phyloP scores from a whole-genome alignment of 257 asterid species.

The Capsicum chinense region DNA sequence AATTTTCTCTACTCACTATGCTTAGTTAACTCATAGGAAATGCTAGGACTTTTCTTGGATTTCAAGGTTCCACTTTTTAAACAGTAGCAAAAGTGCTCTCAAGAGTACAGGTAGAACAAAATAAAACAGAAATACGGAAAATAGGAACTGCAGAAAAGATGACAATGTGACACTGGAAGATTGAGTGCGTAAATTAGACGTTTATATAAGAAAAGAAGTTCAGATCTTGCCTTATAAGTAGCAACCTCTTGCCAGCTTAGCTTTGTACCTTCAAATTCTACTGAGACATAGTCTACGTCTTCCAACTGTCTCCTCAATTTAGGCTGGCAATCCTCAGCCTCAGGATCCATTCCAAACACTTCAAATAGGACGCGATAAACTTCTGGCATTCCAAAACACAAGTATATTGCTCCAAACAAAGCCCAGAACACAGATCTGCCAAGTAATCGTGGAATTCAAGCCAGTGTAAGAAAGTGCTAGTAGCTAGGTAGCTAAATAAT shows the following conservation, averaged over 20 bases:
- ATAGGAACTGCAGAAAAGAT: conserved; percentile 5
- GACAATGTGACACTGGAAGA: background rate
- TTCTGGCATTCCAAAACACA: conserved; percentile 98
- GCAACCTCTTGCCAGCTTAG: conserved; percentile 97
- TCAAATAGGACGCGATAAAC: conserved; percentile 95
- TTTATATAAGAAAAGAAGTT: background rate
- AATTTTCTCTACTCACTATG: background rate
- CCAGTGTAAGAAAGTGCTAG: background rate
- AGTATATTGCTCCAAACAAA: conserved; percentile 93
- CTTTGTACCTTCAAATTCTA: conserved; percentile 80
- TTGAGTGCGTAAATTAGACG: background rate
- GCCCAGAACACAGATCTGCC: conserved; percentile 98
- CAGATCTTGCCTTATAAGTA: conserved; percentile 63
- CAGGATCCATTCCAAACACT: conserved; percentile 95
- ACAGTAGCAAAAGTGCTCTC: background rate
- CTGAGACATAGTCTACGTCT: conserved; percentile 91
- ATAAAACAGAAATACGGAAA: background rate
- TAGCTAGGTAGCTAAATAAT: background rate
- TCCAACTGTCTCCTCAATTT: conserved; percentile 92
- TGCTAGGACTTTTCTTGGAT: background rate
- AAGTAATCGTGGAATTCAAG: conserved; percentile 29
- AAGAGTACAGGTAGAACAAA: background rate
- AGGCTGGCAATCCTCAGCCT: conserved; percentile 98
- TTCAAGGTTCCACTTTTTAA: background rate
- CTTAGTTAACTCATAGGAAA: background rate